Evolutionary conservation across 805 yeast species (phyloP).

Genomic region (Wickerhamiella shivajii): DNA sequence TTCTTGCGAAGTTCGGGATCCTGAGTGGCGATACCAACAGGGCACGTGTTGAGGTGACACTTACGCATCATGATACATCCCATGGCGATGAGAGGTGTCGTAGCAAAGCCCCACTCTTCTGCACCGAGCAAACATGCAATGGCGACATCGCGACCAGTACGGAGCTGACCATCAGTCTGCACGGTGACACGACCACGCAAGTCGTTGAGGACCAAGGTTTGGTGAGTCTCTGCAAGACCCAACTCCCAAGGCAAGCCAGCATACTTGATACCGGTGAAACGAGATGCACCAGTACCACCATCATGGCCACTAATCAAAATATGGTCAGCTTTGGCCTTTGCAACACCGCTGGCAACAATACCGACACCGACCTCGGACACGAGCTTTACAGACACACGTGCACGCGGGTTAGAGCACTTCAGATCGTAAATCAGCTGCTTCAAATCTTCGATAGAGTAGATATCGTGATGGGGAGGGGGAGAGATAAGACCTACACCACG

Average conservation of each 20-base stretch:
- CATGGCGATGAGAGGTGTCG: conserved; percentile 92
- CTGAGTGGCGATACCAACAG: conserved; percentile 98
- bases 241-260: conserved; percentile 99
- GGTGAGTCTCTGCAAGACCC: conserved; percentile 96
- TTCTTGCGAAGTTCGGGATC: conserved; percentile 87
- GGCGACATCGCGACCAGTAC: conserved; percentile 95
- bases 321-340: conserved; percentile 97
- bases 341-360: conserved; percentile 97
- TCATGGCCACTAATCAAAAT: conserved; percentile 93
- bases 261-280: conserved; percentile 91
- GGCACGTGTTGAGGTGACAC: conserved; percentile 88
- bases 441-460: conserved; percentile 93
- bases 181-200: conserved; percentile 89
- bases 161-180: conserved; percentile 96
- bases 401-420: conserved; percentile 94
- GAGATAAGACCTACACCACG: conserved; percentile 94
- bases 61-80: conserved; percentile 95
- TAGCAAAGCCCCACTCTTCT: conserved; percentile 97
- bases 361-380: conserved; percentile 99
- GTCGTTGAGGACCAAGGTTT: conserved; percentile 88
- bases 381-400: conserved; percentile 89
- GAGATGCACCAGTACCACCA: conserved; percentile 99
- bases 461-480: conserved; percentile 98
- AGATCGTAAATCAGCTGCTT: conserved; percentile 92
- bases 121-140: conserved; percentile 94